A percentile compares a stretch with the other conserved stretches of the same genome.
phyloP scores from a whole-genome alignment of 2,329 filamentous ascomycete genomes.

The Neonectria magnoliae region DNA sequence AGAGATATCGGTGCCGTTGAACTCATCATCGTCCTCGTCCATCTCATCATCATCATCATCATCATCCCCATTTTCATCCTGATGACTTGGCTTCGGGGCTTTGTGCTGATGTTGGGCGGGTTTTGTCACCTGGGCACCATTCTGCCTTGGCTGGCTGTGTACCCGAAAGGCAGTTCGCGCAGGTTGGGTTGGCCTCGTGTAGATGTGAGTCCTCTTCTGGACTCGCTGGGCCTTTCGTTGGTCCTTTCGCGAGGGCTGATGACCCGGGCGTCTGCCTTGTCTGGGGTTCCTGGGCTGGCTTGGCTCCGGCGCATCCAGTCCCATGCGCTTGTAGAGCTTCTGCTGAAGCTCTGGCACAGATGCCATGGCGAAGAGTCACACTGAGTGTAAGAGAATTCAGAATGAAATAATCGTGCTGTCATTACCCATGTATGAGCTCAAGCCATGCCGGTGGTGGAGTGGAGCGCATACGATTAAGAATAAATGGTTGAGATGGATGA shows the following conservation, averaged over 20 bases:
- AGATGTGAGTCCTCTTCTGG: constrained; percentile 64
- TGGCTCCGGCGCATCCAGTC: constrained; percentile 44
- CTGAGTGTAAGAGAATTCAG: not conserved
- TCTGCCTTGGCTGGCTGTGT: constrained; percentile 19
- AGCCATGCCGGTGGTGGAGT: not conserved
- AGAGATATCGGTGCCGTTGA: constrained; percentile 33
- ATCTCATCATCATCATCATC: constrained; percentile 18
- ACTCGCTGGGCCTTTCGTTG: constrained; percentile 72
- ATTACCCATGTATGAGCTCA: not conserved
- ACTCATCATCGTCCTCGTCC: constrained; percentile 30
- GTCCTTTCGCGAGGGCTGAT: constrained; percentile 64
- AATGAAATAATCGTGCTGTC: not conserved
- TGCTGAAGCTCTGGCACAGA: constrained; percentile 49
- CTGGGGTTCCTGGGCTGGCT: constrained; percentile 26
- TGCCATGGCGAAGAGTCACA: constrained; percentile 22
- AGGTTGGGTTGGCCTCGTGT: constrained; percentile 32
- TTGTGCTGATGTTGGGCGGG: constrained; percentile 14
- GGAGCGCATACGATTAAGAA: not conserved
- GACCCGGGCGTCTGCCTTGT: constrained; percentile 29
- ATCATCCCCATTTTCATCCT: constrained; percentile 31
- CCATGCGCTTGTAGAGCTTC: constrained; percentile 51
- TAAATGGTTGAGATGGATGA: not conserved
- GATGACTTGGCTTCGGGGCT: constrained; percentile 12
- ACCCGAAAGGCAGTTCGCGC: constrained; percentile 21
- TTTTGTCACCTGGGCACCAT: constrained; percentile 4